Evolutionary conservation across 1,284 basidiomycete species (phyloP).

Genomic region (Lignosus rhinocerotis): DNA sequence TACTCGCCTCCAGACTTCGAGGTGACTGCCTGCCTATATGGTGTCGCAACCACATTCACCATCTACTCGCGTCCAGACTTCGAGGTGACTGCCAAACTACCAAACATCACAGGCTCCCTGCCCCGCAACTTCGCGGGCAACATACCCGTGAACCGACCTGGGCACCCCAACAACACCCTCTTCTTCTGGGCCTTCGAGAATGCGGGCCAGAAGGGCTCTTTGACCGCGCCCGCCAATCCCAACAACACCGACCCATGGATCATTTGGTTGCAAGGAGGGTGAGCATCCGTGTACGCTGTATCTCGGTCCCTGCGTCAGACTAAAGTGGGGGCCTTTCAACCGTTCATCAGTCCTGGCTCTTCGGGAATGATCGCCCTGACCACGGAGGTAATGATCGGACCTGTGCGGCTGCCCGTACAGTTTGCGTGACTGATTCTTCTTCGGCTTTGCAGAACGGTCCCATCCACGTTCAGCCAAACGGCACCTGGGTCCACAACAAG

Average conservation of each 20-base stretch:
- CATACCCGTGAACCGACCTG: conserved; percentile 55
- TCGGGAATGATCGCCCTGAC: conserved; percentile 68
- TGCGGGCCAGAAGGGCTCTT: conserved; percentile 56
- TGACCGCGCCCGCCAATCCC: conserved; percentile 41
- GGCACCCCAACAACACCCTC: conserved; percentile 61
- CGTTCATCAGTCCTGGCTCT: conserved; percentile 50
- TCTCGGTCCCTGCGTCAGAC: neutral
- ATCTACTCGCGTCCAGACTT: conserved; percentile 20
- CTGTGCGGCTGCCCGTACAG: neutral
- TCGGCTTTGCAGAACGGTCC: conserved; percentile 59
- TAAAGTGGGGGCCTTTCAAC: no score
- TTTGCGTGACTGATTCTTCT: neutral
- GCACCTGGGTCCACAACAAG: conserved; percentile 50
- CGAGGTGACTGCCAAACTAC: conserved; percentile 41
- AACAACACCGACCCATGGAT: conserved; percentile 60
- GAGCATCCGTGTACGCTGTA: neutral
- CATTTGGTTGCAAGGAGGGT: conserved; percentile 74
- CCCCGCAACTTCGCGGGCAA: conserved; percentile 69
- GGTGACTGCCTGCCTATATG: conserved; percentile 17
- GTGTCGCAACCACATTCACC: neutral
- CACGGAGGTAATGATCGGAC: conserved; percentile 48
- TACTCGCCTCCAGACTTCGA: conserved; percentile 24
- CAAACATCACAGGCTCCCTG: conserved; percentile 63
- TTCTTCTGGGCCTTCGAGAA: conserved; percentile 68
- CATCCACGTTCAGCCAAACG: conserved; percentile 53